Percentiles rank a stretch among this genome's conserved stretches.
These are phyloP conservation scores for Cladosporium sp. DNA, from an alignment of 2,329 filamentous ascomycete genomes.

Conservation along the genomic window DNA sequence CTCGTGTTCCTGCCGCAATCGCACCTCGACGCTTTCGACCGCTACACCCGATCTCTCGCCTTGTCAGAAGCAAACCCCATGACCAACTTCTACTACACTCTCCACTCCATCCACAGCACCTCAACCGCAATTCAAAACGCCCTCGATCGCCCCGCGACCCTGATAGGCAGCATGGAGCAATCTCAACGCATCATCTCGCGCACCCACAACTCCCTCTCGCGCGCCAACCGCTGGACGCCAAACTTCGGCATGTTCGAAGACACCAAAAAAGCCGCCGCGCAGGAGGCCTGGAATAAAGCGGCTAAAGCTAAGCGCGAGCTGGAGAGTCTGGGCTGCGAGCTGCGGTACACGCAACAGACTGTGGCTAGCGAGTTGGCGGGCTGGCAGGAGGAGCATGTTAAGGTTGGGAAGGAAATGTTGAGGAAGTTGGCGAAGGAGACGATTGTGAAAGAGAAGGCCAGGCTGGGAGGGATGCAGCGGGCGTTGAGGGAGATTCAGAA, in stretches of 20 bases:
- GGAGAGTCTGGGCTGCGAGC: slow-evolving; percentile 72
- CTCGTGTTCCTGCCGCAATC: slow-evolving; percentile 66
- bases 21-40: slow-evolving; percentile 70
- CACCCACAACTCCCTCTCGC: slow-evolving; percentile 70
- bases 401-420: slow-evolving; percentile 72
- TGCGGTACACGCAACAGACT: slow-evolving; percentile 89
- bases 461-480: slow-evolving; percentile 76
- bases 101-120: slow-evolving; percentile 80
- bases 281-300: slow-evolving; percentile 81
- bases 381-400: slow-evolving; percentile 88
- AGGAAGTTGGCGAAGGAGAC: slow-evolving; percentile 74
- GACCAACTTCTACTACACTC: slow-evolving; percentile 69
- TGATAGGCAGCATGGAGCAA: slow-evolving; percentile 74
- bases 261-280: slow-evolving; percentile 75
- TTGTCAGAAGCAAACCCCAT: slow-evolving; percentile 74
- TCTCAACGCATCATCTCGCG: slow-evolving; percentile 77
- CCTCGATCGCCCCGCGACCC: slow-evolving; percentile 73
- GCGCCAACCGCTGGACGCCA: slow-evolving; percentile 77
- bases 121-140: slow-evolving; percentile 78
- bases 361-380: slow-evolving; percentile 88
- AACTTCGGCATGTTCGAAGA: slow-evolving; percentile 70
- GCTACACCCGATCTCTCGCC: slow-evolving; percentile 66
- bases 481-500: slow-evolving; percentile 63
- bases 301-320: slow-evolving; percentile 69
- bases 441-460: slow-evolving; percentile 76